Percentiles rank a stretch among this genome's conserved stretches.
These are phyloP conservation scores for Rhizopus sp. DNA, from an alignment of 371 early-diverging fungal species.

Conservation along the genomic window DNA sequence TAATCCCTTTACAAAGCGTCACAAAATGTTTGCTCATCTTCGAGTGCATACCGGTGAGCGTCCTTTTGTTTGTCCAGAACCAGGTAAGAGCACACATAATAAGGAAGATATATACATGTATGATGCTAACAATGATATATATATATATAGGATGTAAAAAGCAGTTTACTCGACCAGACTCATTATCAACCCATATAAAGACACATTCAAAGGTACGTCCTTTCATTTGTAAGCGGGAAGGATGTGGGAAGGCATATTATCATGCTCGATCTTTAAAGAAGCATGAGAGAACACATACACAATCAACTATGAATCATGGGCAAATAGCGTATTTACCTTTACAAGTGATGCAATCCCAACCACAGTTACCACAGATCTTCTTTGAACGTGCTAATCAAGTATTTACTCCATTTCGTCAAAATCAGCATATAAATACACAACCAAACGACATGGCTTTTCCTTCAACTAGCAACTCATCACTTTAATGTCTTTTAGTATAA, in stretches of 20 bases:
- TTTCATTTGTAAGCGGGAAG: conserved; percentile 49
- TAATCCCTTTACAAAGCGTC: conserved; percentile 85
- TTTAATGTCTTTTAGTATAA: background rate
- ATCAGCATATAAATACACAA: background rate
- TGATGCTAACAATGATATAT: conserved; percentile 4
- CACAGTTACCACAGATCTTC: background rate
- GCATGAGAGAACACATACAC: conserved; percentile 52
- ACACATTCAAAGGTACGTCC: conserved; percentile 72
- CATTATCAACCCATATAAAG: conserved; percentile 77
- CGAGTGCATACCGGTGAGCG: conserved; percentile 86
- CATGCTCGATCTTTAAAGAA: conserved; percentile 69
- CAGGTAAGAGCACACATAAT: conserved; percentile 13
- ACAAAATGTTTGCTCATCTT: conserved; percentile 84
- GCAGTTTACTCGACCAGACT: conserved; percentile 78
- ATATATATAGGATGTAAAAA: conserved; percentile 63
- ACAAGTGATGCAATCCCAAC: background rate
- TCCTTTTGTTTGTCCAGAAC: conserved; percentile 52
- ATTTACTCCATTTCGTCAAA: background rate
- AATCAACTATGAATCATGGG: background rate
- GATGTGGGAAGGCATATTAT: conserved; percentile 67
- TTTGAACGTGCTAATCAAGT: background rate
- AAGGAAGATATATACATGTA: conserved; percentile 4
- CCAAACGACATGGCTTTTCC: no score
- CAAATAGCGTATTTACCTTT: background rate
- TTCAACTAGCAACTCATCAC: background rate